Evolutionary conservation across 306 rosid genomes (phyloP), one percentile per base, ranked within the genome.

Genomic region (Carpinus fangiana): DNA sequence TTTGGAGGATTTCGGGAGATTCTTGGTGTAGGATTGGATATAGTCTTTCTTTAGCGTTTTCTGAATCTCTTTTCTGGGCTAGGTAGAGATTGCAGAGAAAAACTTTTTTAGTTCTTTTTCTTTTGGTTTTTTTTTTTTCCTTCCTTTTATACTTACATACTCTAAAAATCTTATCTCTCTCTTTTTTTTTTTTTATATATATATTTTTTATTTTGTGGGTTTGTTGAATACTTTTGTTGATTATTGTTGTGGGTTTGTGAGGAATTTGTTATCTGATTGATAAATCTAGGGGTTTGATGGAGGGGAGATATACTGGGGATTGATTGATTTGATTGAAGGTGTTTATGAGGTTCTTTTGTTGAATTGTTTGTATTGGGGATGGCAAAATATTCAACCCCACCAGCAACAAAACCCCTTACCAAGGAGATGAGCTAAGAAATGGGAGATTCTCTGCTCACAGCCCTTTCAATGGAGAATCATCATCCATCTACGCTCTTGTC

Each of bases 251-350:
- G 86, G 72, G 91, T 83, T 85, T 79, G 90, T 82, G 83, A 73
- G 89, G 86, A 85, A 78, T 79, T 75, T 82, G 81, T 86, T 69
- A 47, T 80, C 56, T 86, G 90, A 79, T 90, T 89, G 90, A 79
- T 86, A 81, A 90, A 90, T 84, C 79, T 88, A 94, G 98, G 97
- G 90, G 80, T 89, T 92, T 94, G 97, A 94, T 90, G 96, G 96
- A 94, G 88, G 98, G 98, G 85, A 92, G 97, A 92, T 94, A 94
- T 77, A 94, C 93, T 87, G 96, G 97, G 76, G 98, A 93, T 89
- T 91, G 96, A 93, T 84, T 79, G 96, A 92, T 86, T 76, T 80
- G 87, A 74, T 83, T 84, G 87, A 78, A 86, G 90, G 87, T 90
- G 86, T 84, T 86, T 81, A 76, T 85, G 82, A 85, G 88, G 86